These are phyloP conservation scores for Penicillium sclerotiorum DNA, from an alignment of 2,329 filamentous ascomycete genomes.

Conservation along the genomic window DNA sequence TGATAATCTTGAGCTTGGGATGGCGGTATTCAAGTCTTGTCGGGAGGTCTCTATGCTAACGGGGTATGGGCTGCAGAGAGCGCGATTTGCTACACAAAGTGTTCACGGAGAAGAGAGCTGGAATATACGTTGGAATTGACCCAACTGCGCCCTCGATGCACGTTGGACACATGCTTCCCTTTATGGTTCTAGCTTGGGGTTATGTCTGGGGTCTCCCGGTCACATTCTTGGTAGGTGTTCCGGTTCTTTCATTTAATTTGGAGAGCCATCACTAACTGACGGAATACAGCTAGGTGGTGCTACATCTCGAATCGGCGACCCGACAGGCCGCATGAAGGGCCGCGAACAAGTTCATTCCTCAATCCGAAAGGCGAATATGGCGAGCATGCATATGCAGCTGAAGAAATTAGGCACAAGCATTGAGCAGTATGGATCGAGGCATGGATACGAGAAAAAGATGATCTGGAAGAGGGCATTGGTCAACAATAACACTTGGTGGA, in stretches of 20 bases:
- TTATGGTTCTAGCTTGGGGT: slow-evolving; percentile 54
- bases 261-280: slow-evolving; percentile 18
- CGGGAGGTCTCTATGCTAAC: slow-evolving; percentile 1
- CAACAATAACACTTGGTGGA: slow-evolving; percentile 87
- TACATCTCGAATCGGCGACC: slow-evolving; percentile 51
- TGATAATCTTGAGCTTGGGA: background rate
- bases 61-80: slow-evolving; percentile 33
- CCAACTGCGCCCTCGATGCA: slow-evolving; percentile 55
- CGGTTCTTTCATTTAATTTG: background rate
- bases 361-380: slow-evolving; percentile 50
- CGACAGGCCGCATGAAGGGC: slow-evolving; percentile 46
- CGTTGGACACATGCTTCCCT: slow-evolving; percentile 54
- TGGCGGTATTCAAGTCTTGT: background rate
- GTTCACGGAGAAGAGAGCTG: slow-evolving; percentile 49
- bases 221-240: slow-evolving; percentile 45
- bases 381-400: slow-evolving; percentile 53
- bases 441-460: slow-evolving; percentile 66
- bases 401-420: slow-evolving; percentile 74
- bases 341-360: slow-evolving; percentile 41
- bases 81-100: slow-evolving; percentile 47
- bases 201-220: slow-evolving; percentile 52
- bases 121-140: slow-evolving; percentile 53
- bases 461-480: slow-evolving; percentile 68
- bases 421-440: slow-evolving; percentile 64
- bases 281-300: slow-evolving; percentile 47